Conservation (phyloP, 495 filamentous ascomycete species). For the Immersiella caudata region DNA sequence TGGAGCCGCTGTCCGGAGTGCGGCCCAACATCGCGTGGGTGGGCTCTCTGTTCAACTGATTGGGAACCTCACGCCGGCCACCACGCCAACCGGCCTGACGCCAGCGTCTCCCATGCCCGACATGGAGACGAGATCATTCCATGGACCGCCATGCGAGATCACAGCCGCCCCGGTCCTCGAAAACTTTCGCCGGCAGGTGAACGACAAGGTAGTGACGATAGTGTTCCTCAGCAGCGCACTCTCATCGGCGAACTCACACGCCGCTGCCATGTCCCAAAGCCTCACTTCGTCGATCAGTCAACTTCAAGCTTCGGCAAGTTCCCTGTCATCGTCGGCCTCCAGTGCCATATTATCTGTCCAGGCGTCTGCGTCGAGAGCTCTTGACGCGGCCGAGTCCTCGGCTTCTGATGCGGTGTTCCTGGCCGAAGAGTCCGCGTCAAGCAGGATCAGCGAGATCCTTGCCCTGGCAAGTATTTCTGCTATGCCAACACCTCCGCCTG, state of each 20-base stretch:
- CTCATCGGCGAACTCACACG: slow-evolving; percentile 16
- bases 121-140: background rate
- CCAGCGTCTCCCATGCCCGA: background rate
- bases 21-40: slow-evolving; percentile 4
- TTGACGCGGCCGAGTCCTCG: slow-evolving; percentile 23
- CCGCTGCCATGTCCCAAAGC: slow-evolving; percentile 17
- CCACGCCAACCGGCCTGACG: background rate
- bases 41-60: background rate
- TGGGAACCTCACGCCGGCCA: background rate
- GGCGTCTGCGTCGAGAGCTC: slow-evolving; percentile 25
- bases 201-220: slow-evolving; percentile 17
- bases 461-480: slow-evolving; percentile 8
- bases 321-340: slow-evolving; percentile 24
- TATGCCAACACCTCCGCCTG: background rate
- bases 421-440: slow-evolving; percentile 22
- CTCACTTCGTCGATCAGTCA: slow-evolving; percentile 22
- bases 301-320: slow-evolving; percentile 21
- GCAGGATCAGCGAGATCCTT: slow-evolving; percentile 18
- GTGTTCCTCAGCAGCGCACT: slow-evolving; percentile 29
- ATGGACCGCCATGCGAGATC: slow-evolving; percentile 8
- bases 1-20: background rate
- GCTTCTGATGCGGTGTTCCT: slow-evolving; percentile 20
- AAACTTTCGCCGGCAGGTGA: slow-evolving; percentile 9
- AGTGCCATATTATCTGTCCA: slow-evolving; percentile 19
- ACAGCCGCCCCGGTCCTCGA: slow-evolving; percentile 8